Conservation (phyloP, 2,329 filamentous ascomycete genomes). For the Penicillium sp. region DNA sequence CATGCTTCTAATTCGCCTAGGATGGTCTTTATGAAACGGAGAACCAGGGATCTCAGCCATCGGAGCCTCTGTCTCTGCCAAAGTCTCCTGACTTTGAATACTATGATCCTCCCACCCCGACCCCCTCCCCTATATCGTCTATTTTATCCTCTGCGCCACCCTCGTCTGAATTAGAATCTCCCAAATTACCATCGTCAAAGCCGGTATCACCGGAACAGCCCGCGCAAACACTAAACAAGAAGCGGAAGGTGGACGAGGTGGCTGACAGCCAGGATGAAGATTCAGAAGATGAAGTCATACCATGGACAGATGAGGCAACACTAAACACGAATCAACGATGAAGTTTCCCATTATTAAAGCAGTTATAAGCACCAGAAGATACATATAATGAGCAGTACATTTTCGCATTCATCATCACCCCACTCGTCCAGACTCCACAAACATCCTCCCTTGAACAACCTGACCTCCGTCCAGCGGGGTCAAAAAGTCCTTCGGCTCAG, state of each 20-base stretch:
- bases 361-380: not conserved
- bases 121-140: constrained; percentile 7
- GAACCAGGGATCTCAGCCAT: not conserved
- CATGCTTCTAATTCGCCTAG: constrained; percentile 5
- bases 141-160: constrained; percentile 5
- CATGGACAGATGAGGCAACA: constrained; percentile 26
- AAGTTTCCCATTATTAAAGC: not conserved
- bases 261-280: constrained; percentile 48
- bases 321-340: not conserved
- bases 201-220: not conserved
- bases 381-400: not conserved
- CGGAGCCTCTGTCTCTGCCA: not conserved
- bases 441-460: constrained; percentile 12
- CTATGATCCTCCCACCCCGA: constrained; percentile 8
- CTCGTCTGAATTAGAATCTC: not conserved
- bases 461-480: not conserved
- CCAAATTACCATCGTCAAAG: not conserved
- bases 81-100: constrained; percentile 9
- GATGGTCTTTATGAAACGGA: constrained; percentile 14
- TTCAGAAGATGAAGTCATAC: constrained; percentile 31
- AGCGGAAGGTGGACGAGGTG: constrained; percentile 47
- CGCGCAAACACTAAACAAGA: constrained; percentile 26
- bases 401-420: not conserved
- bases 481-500: constrained; percentile 14
- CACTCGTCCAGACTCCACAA: constrained; percentile 9